Base-by-base conservation (phyloP, 768 basidiomycete genomes). In the Russula abietina region DNA sequence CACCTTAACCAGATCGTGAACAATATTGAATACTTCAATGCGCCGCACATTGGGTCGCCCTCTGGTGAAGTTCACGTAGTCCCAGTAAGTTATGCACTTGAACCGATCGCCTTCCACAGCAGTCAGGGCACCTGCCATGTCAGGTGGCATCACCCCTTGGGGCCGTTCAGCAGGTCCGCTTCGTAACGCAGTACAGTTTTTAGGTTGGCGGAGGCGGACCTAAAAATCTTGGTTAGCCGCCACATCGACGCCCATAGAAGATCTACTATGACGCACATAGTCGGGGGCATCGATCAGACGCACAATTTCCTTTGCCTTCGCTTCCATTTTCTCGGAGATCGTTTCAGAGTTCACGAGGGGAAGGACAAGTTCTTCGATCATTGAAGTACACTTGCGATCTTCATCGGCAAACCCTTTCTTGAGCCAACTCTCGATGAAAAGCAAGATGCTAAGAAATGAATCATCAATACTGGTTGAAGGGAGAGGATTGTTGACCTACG, bases 391-490 rank as follows among this genome's bases (percentile, higher is more conserved):
- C 11, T 6, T 46, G n/a, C 51, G 59, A 1, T 60, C 33, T 60
- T 30, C 46, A 24, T 64, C 63, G 24, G 45, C 54, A 22, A 64
- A 64, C 22, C 63, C 63, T 46, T 60, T 60, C 41, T 45, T 46
- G 14, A 64, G 58, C 63, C 63, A 64, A 22, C 54, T 38, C 59
- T 55, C 58, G 39, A 64, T 60, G 7, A 64, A 55, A 10, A 55
- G 51, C n/a, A 64, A 56, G 32, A 64, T 51, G 12, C 63, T 64
- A 26, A 19, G 26, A 39, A 24, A 45, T 10, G 22, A 30, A n/a
- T 26, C 48, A 43, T 50, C 24, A 43, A 14, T 22, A 33, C 39
- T 41, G 17, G 19, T 24, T 41, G 22, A 17, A 16, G 30, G 19
- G 46, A 50, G 14, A 11, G n/a, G 4, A 1, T 17, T 11, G 26